Conservation (phyloP, 208 protist species). For the Leptomonas pyrrhocoris region DNA sequence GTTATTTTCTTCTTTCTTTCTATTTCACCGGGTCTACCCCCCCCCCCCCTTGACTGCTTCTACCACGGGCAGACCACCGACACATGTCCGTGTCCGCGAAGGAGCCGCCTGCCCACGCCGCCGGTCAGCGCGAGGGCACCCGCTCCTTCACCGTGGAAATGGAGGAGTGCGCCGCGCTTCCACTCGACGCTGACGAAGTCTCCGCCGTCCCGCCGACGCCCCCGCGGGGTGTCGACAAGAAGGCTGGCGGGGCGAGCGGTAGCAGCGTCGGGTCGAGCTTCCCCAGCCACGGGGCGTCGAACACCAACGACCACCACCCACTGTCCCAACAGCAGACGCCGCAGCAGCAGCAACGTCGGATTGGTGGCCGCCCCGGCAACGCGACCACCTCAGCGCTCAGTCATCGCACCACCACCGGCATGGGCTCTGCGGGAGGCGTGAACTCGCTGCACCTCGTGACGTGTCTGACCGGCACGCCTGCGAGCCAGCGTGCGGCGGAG, state of each 20-base stretch:
- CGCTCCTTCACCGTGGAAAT: conserved; percentile 17
- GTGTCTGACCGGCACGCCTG: conserved; percentile 17
- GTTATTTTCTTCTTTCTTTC: not conserved
- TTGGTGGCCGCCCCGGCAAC: not conserved
- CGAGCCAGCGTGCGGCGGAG: conserved; percentile 23
- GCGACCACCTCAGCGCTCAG: not conserved
- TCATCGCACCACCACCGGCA: not conserved
- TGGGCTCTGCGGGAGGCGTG: not conserved
- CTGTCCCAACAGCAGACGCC: not conserved
- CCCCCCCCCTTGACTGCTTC: not conserved
- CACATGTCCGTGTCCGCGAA: conserved; percentile 4
- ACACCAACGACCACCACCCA: not conserved
- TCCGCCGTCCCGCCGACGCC: conserved; percentile 13
- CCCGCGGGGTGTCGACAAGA: not conserved
- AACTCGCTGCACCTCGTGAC: conserved; percentile 4
- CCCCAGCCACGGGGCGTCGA: not conserved
- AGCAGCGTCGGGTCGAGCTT: conserved; percentile 10
- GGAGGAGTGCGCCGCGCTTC: conserved; percentile 21
- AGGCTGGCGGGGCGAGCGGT: not conserved
- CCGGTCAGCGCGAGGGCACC: conserved; percentile 15
- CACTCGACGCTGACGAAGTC: not conserved
- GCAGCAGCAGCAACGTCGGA: not conserved
- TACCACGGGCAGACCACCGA: no score
- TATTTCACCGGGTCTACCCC: not conserved
- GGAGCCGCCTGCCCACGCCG: not conserved